Evolutionary conservation across 2,329 filamentous ascomycete genomes (phyloP).

Genomic region (Aspergillus quadricinctus): DNA sequence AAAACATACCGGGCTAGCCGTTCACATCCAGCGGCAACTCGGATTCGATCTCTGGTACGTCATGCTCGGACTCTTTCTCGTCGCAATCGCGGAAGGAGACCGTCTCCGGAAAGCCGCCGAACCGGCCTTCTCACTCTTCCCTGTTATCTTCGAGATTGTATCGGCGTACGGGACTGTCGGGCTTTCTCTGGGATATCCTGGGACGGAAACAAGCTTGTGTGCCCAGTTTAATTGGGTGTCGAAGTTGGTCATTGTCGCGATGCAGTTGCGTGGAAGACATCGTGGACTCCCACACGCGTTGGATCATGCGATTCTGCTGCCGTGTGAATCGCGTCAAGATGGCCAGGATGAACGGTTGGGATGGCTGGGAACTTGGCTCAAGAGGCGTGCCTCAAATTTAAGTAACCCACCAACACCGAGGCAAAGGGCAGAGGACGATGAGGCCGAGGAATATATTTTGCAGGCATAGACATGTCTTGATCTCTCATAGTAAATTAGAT

Average conservation of each 20-base stretch:
- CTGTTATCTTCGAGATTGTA: slow-evolving; percentile 73
- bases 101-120: slow-evolving; percentile 58
- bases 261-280: slow-evolving; percentile 60
- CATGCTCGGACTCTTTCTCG: slow-evolving; percentile 84
- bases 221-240: slow-evolving; percentile 68
- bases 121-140: slow-evolving; percentile 58
- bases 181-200: slow-evolving; percentile 72
- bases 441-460: background rate
- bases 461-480: background rate
- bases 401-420: background rate
- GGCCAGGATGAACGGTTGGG: background rate
- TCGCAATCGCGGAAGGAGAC: slow-evolving; percentile 75
- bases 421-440: background rate
- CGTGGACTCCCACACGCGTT: slow-evolving; percentile 61
- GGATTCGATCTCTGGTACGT: slow-evolving; percentile 97
- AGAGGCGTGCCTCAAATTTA: background rate
- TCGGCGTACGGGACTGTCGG: slow-evolving; percentile 91
- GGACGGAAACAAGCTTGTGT: slow-evolving; percentile 70
- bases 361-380: background rate
- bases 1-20: slow-evolving; percentile 67
- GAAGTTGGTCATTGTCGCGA: slow-evolving; percentile 60
- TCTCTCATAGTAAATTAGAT: background rate
- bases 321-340: slow-evolving; percentile 43
- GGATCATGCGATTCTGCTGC: slow-evolving; percentile 63
- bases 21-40: slow-evolving; percentile 83